Base-by-base conservation (phyloP, 2,329 filamentous ascomycete genomes). In the Alternaria sp. region DNA sequence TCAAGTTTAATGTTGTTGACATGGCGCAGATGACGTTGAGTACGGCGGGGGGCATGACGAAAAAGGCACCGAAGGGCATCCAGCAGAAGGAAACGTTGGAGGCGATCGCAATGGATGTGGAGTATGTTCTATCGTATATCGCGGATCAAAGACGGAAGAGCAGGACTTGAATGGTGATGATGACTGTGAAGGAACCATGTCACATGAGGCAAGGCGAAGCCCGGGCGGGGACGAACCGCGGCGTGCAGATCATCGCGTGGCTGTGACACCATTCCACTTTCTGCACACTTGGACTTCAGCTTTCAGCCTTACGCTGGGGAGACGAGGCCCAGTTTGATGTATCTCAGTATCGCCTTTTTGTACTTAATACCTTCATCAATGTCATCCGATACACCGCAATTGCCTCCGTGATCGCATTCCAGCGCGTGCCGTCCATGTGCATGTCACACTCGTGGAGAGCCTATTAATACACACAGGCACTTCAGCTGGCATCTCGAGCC, bases 21-120 rank as follows among this genome's bases (percentile, higher is more conserved):
- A 94, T 94, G 28, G 14, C n/a, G 12, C 30, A 62, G 90, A 90
- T 88, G 9, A 94, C 92, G 10, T 87, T 89, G 11, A 91, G 89
- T 63, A 87, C 94, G 76, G 92, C 92, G 0, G 84, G 85, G 58
- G 92, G 92, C 0, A 51, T 71, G 8, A 66, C 71, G 10, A 58
- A 63, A 18, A 78, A 85, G 26, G 72, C 94, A 60, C 92, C 92
- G 0, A 82, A 85, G 28, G 47, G 53, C 7, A 58, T 61, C n/a
- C 63, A 63, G 25, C 51, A 58, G 33, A 65, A 67, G 28, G 63
- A 66, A 50, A 68, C 59, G 3, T 47, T 70, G 4, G 53, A 58
- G 11, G 67, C 64, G 11, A 68, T 72, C 55, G 64, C 67, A 4
- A 64, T 70, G 49, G 71, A 73, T 45, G 70, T 73, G 33, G 58